Evolutionary conservation across 75 land plant genomes (phyloP), one percentile per base, ranked within the genome.

Genomic region (Selaginella moellendorffii): DNA sequence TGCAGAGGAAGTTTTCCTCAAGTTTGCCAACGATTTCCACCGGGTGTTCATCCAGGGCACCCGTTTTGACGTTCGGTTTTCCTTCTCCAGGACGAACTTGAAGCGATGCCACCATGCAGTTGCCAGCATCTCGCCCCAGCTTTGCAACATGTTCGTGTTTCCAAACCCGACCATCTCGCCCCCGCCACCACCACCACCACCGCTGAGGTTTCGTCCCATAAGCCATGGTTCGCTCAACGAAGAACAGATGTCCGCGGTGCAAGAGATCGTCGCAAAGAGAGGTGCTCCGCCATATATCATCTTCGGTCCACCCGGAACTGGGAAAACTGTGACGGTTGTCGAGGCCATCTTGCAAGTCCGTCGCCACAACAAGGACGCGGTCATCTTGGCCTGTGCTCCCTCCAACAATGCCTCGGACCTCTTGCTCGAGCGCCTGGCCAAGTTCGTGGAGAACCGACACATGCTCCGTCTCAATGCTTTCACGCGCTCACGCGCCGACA

Each of bases 231-330:
- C 46, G 14, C 72, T 90, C 20, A 90, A 90, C 56, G 72, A 69
- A 69, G 97, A 90, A 62, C 97, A 90, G 52, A 31, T 58, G 54
- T 26, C 46, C 63, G 74, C 88, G 1, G 73, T 90, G 63, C 62
- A 67, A n/a, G 72, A 74, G 74, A 90, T 90, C n/a, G 63, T 87
- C 54, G 76, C 76, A 21, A 80, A 82, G 67, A 77, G 67, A 72
- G 97, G 97, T n/a, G 74, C 66, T 17, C 77, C 97, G 17, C 97
- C 97, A 24, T 87, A 84, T 75, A 71, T 88, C 51, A 76, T 91
- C 24, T 74, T 81, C 71, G 97, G 97, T 2, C 89, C 88, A 54
- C 92, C 97, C 1, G 93, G 92, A 24, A 90, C 97, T 19, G 97
- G 97, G 0, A 87, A 87, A 66, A 87, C 97, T 31, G 60, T 74